These are phyloP conservation scores for Colletotrichum costaricense DNA, from an alignment of 2,329 filamentous ascomycete species.

Conservation along the genomic window DNA sequence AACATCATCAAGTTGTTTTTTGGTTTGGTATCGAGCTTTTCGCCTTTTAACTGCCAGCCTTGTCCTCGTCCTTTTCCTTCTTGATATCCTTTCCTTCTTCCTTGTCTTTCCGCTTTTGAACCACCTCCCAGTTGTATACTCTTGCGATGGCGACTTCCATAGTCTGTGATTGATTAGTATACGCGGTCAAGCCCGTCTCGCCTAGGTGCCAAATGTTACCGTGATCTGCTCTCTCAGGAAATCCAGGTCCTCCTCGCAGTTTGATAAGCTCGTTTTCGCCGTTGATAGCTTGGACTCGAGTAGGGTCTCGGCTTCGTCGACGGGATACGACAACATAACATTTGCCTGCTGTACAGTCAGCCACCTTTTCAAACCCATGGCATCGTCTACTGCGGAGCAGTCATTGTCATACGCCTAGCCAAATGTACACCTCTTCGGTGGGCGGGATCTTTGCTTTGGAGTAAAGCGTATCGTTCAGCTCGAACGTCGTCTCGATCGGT, in stretches of 20 bases:
- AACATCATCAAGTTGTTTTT: slow-evolving; percentile 11
- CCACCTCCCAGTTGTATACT: slow-evolving; percentile 99
- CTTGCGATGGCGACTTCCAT: slow-evolving; percentile 96
- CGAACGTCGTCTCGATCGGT: slow-evolving; percentile 91
- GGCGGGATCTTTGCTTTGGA: slow-evolving; percentile 86
- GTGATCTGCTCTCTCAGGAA: slow-evolving; percentile 97
- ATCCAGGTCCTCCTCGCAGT: slow-evolving; percentile 96
- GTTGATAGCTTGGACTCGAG: slow-evolving; percentile 81
- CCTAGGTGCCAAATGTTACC: slow-evolving; percentile 61
- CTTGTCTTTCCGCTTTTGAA: slow-evolving; percentile 93
- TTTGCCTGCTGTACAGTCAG: slow-evolving; percentile 74
- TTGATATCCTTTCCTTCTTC: slow-evolving; percentile 64
- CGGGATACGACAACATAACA: slow-evolving; percentile 95
- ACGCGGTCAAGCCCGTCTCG: not conserved
- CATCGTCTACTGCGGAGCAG: not conserved
- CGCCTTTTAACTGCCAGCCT: slow-evolving; percentile 44
- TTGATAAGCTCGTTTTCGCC: slow-evolving; percentile 82
- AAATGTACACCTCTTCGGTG: slow-evolving; percentile 93
- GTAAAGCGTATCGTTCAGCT: slow-evolving; percentile 95
- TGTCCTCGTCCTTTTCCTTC: slow-evolving; percentile 52
- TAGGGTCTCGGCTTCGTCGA: slow-evolving; percentile 85
- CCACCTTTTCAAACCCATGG: not conserved
- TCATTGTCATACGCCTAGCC: slow-evolving; percentile 83
- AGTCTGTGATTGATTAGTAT: slow-evolving; percentile 67
- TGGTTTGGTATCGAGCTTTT: slow-evolving; percentile 30